Evolutionary conservation across 75 land plant genomes (phyloP), one percentile per base, ranked within the genome.

Genomic region (Pseudotsuga menziesii): DNA sequence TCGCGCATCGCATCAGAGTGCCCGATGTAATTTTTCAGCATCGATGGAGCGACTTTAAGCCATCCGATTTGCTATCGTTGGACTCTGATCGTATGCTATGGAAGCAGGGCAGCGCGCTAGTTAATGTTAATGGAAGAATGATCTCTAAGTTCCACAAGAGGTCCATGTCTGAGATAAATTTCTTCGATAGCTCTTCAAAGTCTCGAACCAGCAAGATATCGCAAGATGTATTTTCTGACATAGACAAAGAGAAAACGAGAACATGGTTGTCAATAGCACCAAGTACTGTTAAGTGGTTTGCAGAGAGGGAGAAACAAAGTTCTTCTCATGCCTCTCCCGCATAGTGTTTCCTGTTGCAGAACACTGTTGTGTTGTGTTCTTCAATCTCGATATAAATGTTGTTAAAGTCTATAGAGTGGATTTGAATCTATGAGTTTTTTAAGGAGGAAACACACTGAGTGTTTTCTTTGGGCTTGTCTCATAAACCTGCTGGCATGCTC

Each of bases 241-340:
- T 70, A 59, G 93, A 88, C 35, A 90, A 89, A 26, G 86, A 80
- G 77, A 80, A 56, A 73, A 77, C 90, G 72, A 77, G 62, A 83
- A 56, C 83, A 57, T 95, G 98, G 98, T 58, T 90, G 66, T 88
- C 98, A 36, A 95, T 95, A 54, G 98, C 98, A 1, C 76, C 83
- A 67, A 88, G 83, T 76, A 95, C 98, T 27, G 82, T 93, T 57
- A 79, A 52, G 44, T 83, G 87, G 80, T 61, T 86, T 58, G 74
- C 78, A 25, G 86, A 85, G 25, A 75, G 78, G 39, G 88, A 88
- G 75, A 79, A 76, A 61, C 41, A 36, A 64, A 64, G 2, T 64
- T 2, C 15, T 5, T 35, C 27, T n/a, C n/a, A n/a, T 64, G 32
- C 3, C 35, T 64, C 41, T 13, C 32, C 69, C 35, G 35, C 41